Evolutionary conservation across 768 basidiomycete genomes (phyloP).

Genomic region (Rubroboletus satanas): DNA sequence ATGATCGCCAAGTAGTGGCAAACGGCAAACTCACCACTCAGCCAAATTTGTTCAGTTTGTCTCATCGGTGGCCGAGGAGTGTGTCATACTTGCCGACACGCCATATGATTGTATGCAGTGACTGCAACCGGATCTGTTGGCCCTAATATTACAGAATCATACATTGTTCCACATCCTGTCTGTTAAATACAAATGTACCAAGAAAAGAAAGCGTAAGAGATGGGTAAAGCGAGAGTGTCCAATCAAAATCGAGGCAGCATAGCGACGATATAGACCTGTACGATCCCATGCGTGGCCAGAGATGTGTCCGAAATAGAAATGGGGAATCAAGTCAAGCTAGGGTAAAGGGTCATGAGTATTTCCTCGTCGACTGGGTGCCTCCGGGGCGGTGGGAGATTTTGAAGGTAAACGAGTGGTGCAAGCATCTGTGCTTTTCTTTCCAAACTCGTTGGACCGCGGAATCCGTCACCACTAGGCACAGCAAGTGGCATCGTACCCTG

Average conservation of each 20-base stretch:
- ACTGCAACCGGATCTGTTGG: neutral
- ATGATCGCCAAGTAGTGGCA: neutral
- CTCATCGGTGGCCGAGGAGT: neutral
- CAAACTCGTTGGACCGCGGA: neutral
- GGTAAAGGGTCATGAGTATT: constrained; percentile 57
- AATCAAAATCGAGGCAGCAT: constrained; percentile 3
- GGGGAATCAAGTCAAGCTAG: constrained; percentile 29
- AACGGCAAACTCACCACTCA: neutral
- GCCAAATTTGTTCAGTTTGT: neutral
- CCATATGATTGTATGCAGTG: neutral
- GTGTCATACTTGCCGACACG: neutral
- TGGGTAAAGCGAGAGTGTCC: constrained; percentile 6
- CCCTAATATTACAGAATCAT: constrained; percentile 12
- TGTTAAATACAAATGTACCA: constrained; percentile 24
- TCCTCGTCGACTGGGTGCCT: constrained; percentile 71
- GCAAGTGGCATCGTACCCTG: constrained; percentile 2
- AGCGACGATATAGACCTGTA: constrained; percentile 9
- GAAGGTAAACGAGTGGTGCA: constrained; percentile 62
- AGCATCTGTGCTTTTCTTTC: constrained; percentile 34
- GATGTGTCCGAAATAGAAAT: constrained; percentile 11
- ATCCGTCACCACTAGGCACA: neutral
- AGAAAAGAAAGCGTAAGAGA: constrained; percentile 16
- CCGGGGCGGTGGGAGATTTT: constrained; percentile 53
- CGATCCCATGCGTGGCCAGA: constrained; percentile 4
- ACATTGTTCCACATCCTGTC: constrained; percentile 22